A percentile compares a stretch with the other conserved stretches of the same genome.
Conservation (phyloP, 257 asterid genomes). For the Asclepias syriaca region DNA sequence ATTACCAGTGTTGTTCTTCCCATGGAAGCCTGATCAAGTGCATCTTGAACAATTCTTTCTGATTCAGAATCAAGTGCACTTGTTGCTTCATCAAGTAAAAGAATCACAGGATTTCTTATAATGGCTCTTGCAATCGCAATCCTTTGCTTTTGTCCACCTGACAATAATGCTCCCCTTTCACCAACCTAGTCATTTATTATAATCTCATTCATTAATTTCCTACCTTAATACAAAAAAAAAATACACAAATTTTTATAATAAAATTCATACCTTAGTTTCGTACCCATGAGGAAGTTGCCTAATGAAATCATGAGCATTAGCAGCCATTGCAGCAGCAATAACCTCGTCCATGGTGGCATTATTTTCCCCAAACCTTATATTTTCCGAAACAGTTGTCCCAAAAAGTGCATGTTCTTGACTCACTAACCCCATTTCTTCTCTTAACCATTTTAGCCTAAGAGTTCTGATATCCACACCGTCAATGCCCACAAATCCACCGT, state of each 20-base stretch:
- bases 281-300: constrained; percentile 78
- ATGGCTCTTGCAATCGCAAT: constrained; percentile 89
- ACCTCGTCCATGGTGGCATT: constrained; percentile 74
- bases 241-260: no score
- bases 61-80: constrained; percentile 93
- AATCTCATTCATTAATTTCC: no score
- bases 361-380: constrained; percentile 66
- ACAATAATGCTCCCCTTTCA: constrained; percentile 72
- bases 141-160: constrained; percentile 90
- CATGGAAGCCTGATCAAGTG: constrained; percentile 74
- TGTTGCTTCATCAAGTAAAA: constrained; percentile 90
- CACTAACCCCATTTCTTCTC: constrained; percentile 77
- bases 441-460: constrained; percentile 67
- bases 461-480: constrained; percentile 60
- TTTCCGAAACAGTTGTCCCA: constrained; percentile 70
- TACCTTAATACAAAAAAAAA: no score
- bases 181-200: constrained; percentile 37
- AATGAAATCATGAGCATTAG: constrained; percentile 80
- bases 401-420: constrained; percentile 89
- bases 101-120: constrained; percentile 63
- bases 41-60: constrained; percentile 70
- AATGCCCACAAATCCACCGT: constrained; percentile 44
- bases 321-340: constrained; percentile 71
- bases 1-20: constrained; percentile 86
- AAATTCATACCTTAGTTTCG: constrained; percentile 51